Percentiles rank a stretch among this genome's conserved stretches.
phyloP scores from a whole-genome alignment of 352 stramenopile genomes.

The Hyaloperonospora arabidopsidis region DNA sequence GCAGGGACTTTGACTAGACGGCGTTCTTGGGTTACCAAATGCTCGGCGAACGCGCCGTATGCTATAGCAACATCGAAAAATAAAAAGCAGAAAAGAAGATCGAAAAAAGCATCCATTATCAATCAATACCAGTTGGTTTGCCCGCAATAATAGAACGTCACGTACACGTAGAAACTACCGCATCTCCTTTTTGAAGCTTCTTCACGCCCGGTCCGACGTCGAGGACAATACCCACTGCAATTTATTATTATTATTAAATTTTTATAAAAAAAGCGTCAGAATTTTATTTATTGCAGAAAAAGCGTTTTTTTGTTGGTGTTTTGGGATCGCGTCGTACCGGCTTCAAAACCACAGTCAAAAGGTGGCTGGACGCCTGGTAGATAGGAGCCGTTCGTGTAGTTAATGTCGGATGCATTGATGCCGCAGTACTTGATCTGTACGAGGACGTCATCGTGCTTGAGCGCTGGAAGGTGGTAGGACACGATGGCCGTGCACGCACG shows the following conservation, averaged over 20 bases:
- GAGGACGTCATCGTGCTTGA: slow-evolving; percentile 39
- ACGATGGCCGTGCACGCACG: slow-evolving; percentile 67
- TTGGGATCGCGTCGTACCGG: slow-evolving; percentile 24
- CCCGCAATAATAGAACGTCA: neutral
- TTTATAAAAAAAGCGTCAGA: neutral
- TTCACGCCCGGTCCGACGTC: slow-evolving; percentile 40
- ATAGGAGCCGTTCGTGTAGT: slow-evolving; percentile 52
- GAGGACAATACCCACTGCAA: slow-evolving; percentile 35
- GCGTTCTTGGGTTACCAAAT: slow-evolving; percentile 29
- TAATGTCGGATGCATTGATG: slow-evolving; percentile 58
- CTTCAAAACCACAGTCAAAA: slow-evolving; percentile 48
- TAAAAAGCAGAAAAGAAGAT: neutral
- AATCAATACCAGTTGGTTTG: too few species aligned
- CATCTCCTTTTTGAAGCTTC: slow-evolving; percentile 38
- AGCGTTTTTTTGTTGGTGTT: neutral
- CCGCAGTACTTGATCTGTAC: slow-evolving; percentile 47
- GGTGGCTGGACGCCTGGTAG: slow-evolving; percentile 31
- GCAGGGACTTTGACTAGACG: slow-evolving; percentile 32
- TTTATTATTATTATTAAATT: neutral
- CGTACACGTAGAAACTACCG: slow-evolving; percentile 36
- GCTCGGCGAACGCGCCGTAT: slow-evolving; percentile 47
- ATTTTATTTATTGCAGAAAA: slow-evolving; percentile 1
- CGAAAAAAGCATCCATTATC: neutral
- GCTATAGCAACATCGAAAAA: slow-evolving; percentile 8
- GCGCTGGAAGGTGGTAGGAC: slow-evolving; percentile 30